Base-by-base conservation (phyloP, 2,329 filamentous ascomycete genomes). In the Macroventuria anomochaeta region DNA sequence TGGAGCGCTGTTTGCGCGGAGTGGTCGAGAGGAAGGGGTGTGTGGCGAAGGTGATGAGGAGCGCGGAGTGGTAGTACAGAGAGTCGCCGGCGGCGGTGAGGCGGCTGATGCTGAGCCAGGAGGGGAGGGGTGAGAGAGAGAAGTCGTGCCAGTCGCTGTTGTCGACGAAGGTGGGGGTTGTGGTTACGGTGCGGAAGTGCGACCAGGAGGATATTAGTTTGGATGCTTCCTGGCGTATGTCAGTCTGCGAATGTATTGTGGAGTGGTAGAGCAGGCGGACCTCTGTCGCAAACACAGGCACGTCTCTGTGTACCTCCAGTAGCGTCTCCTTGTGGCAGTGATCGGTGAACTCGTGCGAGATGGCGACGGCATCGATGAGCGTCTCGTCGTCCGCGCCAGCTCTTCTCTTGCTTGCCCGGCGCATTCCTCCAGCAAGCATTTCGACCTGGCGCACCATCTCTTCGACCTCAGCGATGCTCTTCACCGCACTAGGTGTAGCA, bases 311-410 rank as follows among this genome's bases (percentile, higher is more conserved):
- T 3, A 88, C 70, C 61, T 87, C 80, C 36, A 81, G 68, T 21
- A 89, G 73, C 12, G 86, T 89, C 2, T 81, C 78, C 55, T 81
- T 77, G 63, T 89, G 85, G 69, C 85, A 88, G 65, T 88, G 87
- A 64, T 89, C 86, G 1, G 86, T 88, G 61, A 88, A 89, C 67
- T 88, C 86, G 65, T 89, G 86, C 13, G 80, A 84, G 26, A 88
- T 77, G 23, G 79, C 77, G 2, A 88, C 83, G 2, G 75, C 81
- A 65, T 89, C 86, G 25, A 88, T 80, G 37, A 78, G 76, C 31
- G 64, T 67, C 48, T 65, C 61, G n/a, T 55, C 49, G 1, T 70
- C 64, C 0, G 50, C 59, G 3, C 63, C 49, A 31, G 55, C 50
- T 10, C 34, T 48, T 23, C 41, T 55, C 43, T 41, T 58, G 39